Conservation (phyloP, 306 rosid genomes). For the Aeschynomene evenia region DNA sequence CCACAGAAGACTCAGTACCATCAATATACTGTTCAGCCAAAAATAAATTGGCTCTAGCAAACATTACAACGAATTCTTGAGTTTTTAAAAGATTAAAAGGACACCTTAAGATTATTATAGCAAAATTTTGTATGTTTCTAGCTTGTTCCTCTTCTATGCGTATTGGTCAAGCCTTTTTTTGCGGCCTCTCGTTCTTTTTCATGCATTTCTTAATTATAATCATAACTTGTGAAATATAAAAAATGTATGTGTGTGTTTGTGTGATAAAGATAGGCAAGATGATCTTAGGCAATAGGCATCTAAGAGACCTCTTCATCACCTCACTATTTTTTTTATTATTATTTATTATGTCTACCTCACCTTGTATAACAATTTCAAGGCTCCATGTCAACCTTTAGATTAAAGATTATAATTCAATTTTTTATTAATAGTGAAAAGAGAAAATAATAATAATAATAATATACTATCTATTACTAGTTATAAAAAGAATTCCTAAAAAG, state of each 20-base stretch:
- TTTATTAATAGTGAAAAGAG: no score
- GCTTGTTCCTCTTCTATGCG: not conserved
- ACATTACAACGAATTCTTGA: not conserved
- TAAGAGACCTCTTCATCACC: constrained; percentile 19
- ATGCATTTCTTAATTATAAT: not conserved
- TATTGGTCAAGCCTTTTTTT: constrained; percentile 2
- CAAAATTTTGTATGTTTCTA: not conserved
- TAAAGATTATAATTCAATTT: no score
- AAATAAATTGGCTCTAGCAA: constrained; percentile 6
- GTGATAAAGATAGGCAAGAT: not conserved
- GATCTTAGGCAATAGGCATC: not conserved
- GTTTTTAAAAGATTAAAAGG: not conserved
- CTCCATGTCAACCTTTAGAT: not conserved
- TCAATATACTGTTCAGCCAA: not conserved
- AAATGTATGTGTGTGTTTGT: not conserved
- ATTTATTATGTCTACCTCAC: not conserved
- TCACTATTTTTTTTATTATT: not conserved
- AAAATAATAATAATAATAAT: no score
- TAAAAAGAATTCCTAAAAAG: no score
- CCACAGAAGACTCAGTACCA: not conserved
- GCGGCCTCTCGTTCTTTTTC: not conserved
- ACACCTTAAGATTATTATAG: no score
- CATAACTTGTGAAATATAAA: not conserved
- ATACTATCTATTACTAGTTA: no score
- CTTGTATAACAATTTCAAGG: not conserved